A percentile compares a stretch with the other conserved stretches of the same genome.
Conservation (phyloP, 179 eudicot genomes). For the Drosera spatulata region DNA sequence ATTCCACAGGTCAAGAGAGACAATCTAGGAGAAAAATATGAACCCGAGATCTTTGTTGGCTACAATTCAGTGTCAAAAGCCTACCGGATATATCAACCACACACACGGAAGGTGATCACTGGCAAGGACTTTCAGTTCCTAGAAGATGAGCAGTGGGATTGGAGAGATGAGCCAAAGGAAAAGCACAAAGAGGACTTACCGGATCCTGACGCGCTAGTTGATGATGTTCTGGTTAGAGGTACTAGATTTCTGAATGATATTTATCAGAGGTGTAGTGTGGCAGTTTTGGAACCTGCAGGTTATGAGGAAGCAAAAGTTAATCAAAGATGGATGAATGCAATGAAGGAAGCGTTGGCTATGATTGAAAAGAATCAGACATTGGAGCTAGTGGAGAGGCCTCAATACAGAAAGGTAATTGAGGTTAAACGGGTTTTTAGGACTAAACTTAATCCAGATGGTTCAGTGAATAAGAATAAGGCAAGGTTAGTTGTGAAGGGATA, state of each 20-base stretch:
- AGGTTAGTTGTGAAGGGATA: background rate
- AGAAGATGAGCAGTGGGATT: background rate
- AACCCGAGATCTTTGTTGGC: conserved; percentile 3
- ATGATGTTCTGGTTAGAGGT: conserved; percentile 2
- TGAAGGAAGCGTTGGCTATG: background rate
- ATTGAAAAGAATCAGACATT: background rate
- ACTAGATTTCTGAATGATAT: conserved; percentile 9
- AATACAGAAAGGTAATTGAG: background rate
- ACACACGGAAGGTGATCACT: background rate
- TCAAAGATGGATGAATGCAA: background rate
- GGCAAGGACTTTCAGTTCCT: no score
- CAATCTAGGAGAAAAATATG: background rate
- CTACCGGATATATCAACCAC: conserved; percentile 3
- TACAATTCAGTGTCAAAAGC: conserved; percentile 1
- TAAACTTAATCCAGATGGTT: background rate
- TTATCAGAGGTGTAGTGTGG: background rate
- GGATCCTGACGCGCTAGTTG: background rate
- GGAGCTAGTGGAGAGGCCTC: no score
- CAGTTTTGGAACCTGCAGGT: background rate
- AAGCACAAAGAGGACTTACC: no score
- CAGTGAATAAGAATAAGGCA: background rate
- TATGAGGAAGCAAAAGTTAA: background rate
- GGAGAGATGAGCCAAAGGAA: background rate
- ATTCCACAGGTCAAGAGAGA: conserved; percentile 3
- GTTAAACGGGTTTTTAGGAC: background rate